Evolutionary conservation across 129 eudicot species (phyloP).

Genomic region (Calendula officinalis): DNA sequence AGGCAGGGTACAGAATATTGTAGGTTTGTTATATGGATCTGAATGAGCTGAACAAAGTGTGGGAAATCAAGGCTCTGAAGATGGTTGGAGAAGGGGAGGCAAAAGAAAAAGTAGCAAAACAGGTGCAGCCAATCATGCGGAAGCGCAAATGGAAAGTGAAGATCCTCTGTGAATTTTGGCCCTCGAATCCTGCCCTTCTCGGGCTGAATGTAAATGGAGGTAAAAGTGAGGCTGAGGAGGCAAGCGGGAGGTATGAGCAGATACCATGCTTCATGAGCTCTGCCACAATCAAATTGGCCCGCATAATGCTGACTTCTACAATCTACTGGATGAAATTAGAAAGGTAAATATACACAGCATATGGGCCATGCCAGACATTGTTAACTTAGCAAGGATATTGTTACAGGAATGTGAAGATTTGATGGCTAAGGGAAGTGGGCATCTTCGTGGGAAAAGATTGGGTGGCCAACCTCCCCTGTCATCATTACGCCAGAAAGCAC

Average conservation of each 20-base stretch:
- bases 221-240: conserved; percentile 67
- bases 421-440: conserved; percentile 71
- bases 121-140: conserved; percentile 86
- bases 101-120: conserved; percentile 62
- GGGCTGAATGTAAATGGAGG: conserved; percentile 76
- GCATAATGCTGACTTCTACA: conserved; percentile 81
- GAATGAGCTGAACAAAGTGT: conserved; percentile 77
- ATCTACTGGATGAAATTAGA: conserved; percentile 72
- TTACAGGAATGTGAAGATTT: conserved; percentile 82
- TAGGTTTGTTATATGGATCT: conserved; percentile 46
- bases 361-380: background rate
- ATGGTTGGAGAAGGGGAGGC: conserved; percentile 68
- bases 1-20: background rate
- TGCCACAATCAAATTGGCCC: conserved; percentile 90
- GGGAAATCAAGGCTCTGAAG: conserved; percentile 79
- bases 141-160: conserved; percentile 78
- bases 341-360: conserved; percentile 39
- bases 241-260: conserved; percentile 62
- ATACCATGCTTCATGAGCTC: conserved; percentile 95
- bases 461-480: conserved; percentile 93
- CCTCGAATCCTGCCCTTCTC: conserved; percentile 72
- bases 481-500: conserved; percentile 63
- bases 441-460: conserved; percentile 70
- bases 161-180: conserved; percentile 80
- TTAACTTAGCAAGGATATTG: background rate